Evolutionary conservation across 2,329 filamentous ascomycete genomes (phyloP), one percentile per base, ranked within the genome.

Genomic region (Phaeophleospora eucalypticola): DNA sequence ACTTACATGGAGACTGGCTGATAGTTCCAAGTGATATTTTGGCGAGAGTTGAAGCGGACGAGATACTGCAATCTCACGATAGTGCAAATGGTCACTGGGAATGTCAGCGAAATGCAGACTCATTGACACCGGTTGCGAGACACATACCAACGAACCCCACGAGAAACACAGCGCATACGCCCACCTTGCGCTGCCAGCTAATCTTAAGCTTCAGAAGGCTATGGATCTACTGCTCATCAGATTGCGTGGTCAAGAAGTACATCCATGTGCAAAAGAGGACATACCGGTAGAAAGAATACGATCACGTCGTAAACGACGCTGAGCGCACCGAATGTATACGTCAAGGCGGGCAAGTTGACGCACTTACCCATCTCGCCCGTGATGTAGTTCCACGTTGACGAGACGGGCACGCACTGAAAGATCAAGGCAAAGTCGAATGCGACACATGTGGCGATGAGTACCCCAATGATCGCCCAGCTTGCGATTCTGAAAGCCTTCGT

Each of bases 351-450:
- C 3, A 48, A 32, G 4, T 54, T 36, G 27, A 54, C 43, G 38
- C 53, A 54, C 29, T 36, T 43, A 6, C 48, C 51, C 15, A 32
- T 41, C 3, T 20, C 20, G 33, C 53, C 49, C 8, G 24, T 29
- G 8, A 56, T 37, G 35, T 43, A 43, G 12, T 44, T 48, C 51
- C 53, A 56, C 4, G 45, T 42, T 27, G 42, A 48, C 29, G 38
- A 46, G n/a, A 56, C 45, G 3, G 53, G 53, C 20, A 47, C 46
- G 37, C 53, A 56, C 39, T 49, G 43, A 6, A 40, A 16, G 18
- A 17, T 27, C 24, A 54, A 34, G 3, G 43, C 53, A n/a, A 56
- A 48, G 42, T 54, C 51, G 33, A 56, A 56, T 4, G 51, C 53
- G 7, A 56, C 40, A 8, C 44, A 43, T 3, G 51, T 54, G 19